phyloP scores from a whole-genome alignment of 2,329 filamentous ascomycete species.

The Penicillium sp. region DNA sequence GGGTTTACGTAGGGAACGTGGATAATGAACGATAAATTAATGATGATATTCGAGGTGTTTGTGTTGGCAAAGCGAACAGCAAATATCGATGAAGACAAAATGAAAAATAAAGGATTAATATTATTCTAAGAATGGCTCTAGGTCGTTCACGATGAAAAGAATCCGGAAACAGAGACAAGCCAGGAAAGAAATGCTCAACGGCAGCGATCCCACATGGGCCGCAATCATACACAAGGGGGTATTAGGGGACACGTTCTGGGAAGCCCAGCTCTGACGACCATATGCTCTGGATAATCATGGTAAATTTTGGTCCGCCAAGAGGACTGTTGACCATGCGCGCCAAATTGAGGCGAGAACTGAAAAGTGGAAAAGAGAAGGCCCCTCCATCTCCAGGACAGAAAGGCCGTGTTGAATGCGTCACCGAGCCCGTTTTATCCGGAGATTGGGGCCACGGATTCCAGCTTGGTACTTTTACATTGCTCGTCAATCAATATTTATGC shows the following conservation, averaged over 20 bases:
- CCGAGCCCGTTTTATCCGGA: slow-evolving; percentile 23
- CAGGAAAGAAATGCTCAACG: slow-evolving; percentile 15
- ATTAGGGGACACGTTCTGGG: slow-evolving; percentile 5
- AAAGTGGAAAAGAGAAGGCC: slow-evolving; percentile 12
- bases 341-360: slow-evolving; percentile 15
- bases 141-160: slow-evolving; percentile 9
- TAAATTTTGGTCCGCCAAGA: slow-evolving; percentile 9
- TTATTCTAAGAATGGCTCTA: slow-evolving; percentile 28
- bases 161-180: slow-evolving; percentile 11
- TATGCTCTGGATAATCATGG: not conserved
- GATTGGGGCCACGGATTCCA: slow-evolving; percentile 16
- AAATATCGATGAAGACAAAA: not conserved
- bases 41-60: not conserved
- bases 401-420: slow-evolving; percentile 15
- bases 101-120: slow-evolving; percentile 26
- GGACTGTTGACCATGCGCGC: slow-evolving; percentile 12
- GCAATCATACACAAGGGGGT: slow-evolving; percentile 18
- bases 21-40: not conserved
- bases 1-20: not conserved
- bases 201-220: slow-evolving; percentile 10
- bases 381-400: slow-evolving; percentile 30
- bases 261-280: not conserved
- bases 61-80: no score
- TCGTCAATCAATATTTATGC: slow-evolving; percentile 30
- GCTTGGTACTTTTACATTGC: slow-evolving; percentile 17